Base-by-base conservation (phyloP, 2,329 filamentous ascomycete genomes). In the Calonectria fujianensis region DNA sequence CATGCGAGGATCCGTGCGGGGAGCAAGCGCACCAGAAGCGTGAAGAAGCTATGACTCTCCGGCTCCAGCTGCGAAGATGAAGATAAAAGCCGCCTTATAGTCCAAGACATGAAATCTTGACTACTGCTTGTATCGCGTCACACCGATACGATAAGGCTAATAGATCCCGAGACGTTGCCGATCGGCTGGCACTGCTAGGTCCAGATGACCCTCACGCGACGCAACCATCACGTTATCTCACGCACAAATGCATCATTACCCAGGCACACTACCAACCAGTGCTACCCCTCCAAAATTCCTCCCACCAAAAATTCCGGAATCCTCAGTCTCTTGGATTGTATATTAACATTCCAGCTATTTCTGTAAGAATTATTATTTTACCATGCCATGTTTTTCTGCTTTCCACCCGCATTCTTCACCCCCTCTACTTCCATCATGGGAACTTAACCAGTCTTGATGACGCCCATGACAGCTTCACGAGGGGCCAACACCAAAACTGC, bases 121-220 rank as follows among this genome's bases (percentile, higher is more conserved):
- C 37, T 41, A 20, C 35, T 41, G 35, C 16, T 63, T 41, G 57
- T 29, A 48, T 78, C 78, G 72, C 76, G 77, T 80, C 77, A 80
- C 73, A 78, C 76, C 69, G 71, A 69, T 69, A 70, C 76, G 76
- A 80, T 78, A 78, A 76, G 78, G 39, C 66, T 51, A 73, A 69
- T 65, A 69, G 35, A 41, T 63, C 52, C 54, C 41, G 16, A 24
- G 52, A n/a, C 31, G 54, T 57, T 54, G 70, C 65, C 65, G 52
- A 24, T 52, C 24, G 54, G 11, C 65, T 64, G 65, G 54, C n/a
- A 57, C 48, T 24, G 45, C 41, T 50, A 13, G 54, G 45, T 51
- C 29, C 52, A 35, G 48, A 48, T 63, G 37, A 57, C 52, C 31
- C 65, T 73, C 65, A 64, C 24, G 57, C 54, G 70, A 64, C 48